These are phyloP conservation scores for Acanthamoeba healyi DNA, from an alignment of 208 protist genomes.

Conservation along the genomic window DNA sequence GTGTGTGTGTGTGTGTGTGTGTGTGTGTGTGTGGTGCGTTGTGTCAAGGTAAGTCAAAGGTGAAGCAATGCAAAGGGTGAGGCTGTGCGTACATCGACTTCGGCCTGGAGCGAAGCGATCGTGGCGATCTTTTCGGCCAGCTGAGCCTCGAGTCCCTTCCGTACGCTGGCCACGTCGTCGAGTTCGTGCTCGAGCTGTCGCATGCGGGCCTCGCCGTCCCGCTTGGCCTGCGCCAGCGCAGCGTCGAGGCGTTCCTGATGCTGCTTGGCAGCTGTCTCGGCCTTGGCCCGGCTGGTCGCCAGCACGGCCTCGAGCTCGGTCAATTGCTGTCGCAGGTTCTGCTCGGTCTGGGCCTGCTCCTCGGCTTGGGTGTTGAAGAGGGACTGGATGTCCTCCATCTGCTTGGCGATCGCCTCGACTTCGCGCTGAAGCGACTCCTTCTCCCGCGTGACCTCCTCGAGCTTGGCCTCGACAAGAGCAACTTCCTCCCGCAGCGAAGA, in stretches of 20 bases:
- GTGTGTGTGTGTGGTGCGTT: too few relatives aligned
- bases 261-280: neutral
- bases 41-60: neutral
- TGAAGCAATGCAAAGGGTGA: neutral
- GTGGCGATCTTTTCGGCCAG: neutral
- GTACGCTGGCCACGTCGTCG: neutral
- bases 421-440: constrained; percentile 3
- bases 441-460: neutral
- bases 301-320: neutral
- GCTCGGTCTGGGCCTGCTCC: neutral
- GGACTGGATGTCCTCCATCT: neutral
- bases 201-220: neutral
- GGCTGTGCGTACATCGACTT: neutral
- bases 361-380: neutral
- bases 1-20: too few relatives aligned
- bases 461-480: neutral
- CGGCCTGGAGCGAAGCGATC: neutral
- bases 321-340: neutral
- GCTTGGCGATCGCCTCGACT: neutral
- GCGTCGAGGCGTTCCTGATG: neutral
- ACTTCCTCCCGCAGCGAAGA: neutral
- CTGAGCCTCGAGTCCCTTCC: neutral
- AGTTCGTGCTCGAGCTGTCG: constrained; percentile 25
- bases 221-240: neutral
- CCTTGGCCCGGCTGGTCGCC: neutral